These are phyloP conservation scores for Sporothrix globosa DNA, from an alignment of 2,329 filamentous ascomycete species.

Conservation along the genomic window DNA sequence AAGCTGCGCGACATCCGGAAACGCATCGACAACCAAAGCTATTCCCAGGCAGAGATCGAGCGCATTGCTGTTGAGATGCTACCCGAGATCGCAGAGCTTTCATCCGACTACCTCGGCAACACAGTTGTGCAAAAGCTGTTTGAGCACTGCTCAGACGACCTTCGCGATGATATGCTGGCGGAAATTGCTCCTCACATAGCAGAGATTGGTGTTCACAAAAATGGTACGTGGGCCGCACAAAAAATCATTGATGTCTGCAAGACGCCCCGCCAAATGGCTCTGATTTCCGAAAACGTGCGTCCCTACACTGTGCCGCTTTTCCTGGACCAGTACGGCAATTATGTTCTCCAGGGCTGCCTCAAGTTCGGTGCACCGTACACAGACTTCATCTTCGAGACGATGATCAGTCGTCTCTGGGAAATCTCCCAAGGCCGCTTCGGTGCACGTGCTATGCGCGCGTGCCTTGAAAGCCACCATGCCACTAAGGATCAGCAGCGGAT, in stretches of 20 bases:
- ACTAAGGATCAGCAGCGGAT: slow-evolving; percentile 95
- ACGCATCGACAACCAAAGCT: slow-evolving; percentile 92
- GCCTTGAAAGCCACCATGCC: slow-evolving; percentile 91
- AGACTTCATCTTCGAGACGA: slow-evolving; percentile 96
- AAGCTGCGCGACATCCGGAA: slow-evolving; percentile 95
- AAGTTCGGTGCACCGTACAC: slow-evolving; percentile 89
- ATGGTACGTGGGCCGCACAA: slow-evolving; percentile 97
- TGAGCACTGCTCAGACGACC: slow-evolving; percentile 87
- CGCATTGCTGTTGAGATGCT: slow-evolving; percentile 92
- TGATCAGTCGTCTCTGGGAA: slow-evolving; percentile 93
- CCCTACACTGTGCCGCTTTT: slow-evolving; percentile 90
- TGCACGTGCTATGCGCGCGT: slow-evolving; percentile 93
- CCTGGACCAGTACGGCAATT: slow-evolving; percentile 97
- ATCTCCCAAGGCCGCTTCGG: slow-evolving; percentile 91
- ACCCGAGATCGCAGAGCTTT: slow-evolving; percentile 90
- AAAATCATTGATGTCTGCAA: slow-evolving; percentile 98
- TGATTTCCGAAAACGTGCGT: slow-evolving; percentile 82
- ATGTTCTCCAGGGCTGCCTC: slow-evolving; percentile 93
- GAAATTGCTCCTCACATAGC: slow-evolving; percentile 90
- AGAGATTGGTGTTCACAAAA: slow-evolving; percentile 98
- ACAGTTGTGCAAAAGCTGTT: slow-evolving; percentile 99
- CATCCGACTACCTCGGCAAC: slow-evolving; percentile 96
- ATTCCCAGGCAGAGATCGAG: slow-evolving; percentile 85
- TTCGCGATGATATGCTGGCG: slow-evolving; percentile 87
- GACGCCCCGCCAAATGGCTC: slow-evolving; percentile 75